Percentiles rank a stretch among this genome's conserved stretches.
Conservation (phyloP, 257 asterid species). For the Scutellaria barbata region DNA sequence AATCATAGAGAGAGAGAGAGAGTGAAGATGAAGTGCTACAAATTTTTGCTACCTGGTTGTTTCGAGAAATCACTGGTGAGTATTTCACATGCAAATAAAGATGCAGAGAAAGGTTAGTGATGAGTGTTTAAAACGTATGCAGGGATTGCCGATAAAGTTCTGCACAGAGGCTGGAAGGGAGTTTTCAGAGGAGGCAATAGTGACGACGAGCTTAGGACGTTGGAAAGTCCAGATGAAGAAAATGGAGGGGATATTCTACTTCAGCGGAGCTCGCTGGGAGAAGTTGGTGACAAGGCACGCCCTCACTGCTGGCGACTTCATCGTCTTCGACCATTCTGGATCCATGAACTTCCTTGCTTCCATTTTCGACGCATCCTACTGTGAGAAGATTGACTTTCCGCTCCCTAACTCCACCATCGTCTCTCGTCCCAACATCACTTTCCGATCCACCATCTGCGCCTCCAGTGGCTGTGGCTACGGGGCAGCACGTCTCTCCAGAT, state of each 20-base stretch:
- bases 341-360: slow-evolving; percentile 31
- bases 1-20: no score
- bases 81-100: no score
- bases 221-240: slow-evolving; percentile 27
- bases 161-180: slow-evolving; percentile 18
- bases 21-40: slow-evolving; percentile 17
- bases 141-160: slow-evolving; percentile 30
- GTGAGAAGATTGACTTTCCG: slow-evolving; percentile 30
- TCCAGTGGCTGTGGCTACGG: no score
- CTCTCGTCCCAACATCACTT: no score
- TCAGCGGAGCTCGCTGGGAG: slow-evolving; percentile 32
- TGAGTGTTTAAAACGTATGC: neutral
- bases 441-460: no score
- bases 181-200: slow-evolving; percentile 11
- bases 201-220: slow-evolving; percentile 27
- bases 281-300: slow-evolving; percentile 35
- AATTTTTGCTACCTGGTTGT: slow-evolving; percentile 40
- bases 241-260: neutral
- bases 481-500: no score
- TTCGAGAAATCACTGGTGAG: neutral
- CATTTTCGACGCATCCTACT: slow-evolving; percentile 33
- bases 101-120: no score
- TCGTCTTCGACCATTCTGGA: slow-evolving; percentile 32
- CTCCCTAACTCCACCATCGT: no score
- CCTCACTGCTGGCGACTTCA: slow-evolving; percentile 35